phyloP scores from a whole-genome alignment of 805 yeast genomes.

The Metschnikowia kofuensis region DNA sequence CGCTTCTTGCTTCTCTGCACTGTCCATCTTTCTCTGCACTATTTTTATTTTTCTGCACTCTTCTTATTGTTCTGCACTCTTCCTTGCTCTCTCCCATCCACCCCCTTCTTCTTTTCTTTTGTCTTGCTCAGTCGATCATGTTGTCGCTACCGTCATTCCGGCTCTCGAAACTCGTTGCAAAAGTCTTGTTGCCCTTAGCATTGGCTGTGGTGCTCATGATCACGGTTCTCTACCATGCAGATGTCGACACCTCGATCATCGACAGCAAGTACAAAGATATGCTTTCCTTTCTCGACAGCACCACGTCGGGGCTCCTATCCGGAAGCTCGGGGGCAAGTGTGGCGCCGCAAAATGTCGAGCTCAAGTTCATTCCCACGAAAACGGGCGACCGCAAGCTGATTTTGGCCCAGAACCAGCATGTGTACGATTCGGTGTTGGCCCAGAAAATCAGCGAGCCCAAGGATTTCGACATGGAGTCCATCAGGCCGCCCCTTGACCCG shows the following conservation, averaged over 20 bases:
- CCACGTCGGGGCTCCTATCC: background rate
- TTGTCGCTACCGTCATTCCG: constrained; percentile 9
- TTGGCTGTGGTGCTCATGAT: background rate
- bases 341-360: constrained; percentile 29
- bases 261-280: constrained; percentile 7
- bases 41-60: no score
- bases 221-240: constrained; percentile 5
- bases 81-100: no score
- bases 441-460: constrained; percentile 48
- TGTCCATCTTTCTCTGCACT: no score
- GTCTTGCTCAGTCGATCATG: constrained; percentile 3
- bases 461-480: constrained; percentile 29
- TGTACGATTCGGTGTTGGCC: constrained; percentile 35
- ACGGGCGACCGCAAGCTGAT: constrained; percentile 31
- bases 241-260: constrained; percentile 9
- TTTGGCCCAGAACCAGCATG: constrained; percentile 35
- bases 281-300: constrained; percentile 4
- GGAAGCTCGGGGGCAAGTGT: constrained; percentile 8
- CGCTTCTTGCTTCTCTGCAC: no score
- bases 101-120: no score
- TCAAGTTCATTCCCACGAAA: constrained; percentile 31
- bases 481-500: constrained; percentile 27
- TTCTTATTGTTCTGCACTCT: no score
- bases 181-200: constrained; percentile 8
- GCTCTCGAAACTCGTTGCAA: constrained; percentile 8